Conservation (phyloP, 495 filamentous ascomycete species). For the Penicillium robsamsonii region DNA sequence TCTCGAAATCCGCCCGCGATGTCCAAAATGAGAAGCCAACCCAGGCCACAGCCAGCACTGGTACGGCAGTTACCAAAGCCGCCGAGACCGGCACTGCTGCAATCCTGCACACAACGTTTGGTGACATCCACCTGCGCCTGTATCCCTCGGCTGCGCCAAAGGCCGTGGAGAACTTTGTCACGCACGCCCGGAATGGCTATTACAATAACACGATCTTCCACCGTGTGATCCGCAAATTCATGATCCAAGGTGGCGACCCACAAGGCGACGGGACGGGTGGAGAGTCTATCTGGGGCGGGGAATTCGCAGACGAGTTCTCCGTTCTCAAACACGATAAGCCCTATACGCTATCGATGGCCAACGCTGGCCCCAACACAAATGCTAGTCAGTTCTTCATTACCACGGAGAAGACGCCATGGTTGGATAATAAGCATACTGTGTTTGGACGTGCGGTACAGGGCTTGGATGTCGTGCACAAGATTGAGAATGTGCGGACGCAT, state of each 20-base stretch:
- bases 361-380: constrained; percentile 81
- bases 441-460: constrained; percentile 90
- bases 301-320: constrained; percentile 95
- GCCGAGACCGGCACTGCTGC: constrained; percentile 73
- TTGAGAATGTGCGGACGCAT: constrained; percentile 86
- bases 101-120: constrained; percentile 87
- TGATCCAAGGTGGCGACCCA: constrained; percentile 93
- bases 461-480: constrained; percentile 92
- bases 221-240: constrained; percentile 95
- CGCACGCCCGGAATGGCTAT: constrained; percentile 82
- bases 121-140: constrained; percentile 91
- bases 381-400: constrained; percentile 97
- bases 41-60: constrained; percentile 31
- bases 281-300: constrained; percentile 93
- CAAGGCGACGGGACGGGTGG: constrained; percentile 93
- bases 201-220: constrained; percentile 99
- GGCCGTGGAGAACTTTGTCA: constrained; percentile 98
- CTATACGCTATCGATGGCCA: constrained; percentile 96
- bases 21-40: constrained; percentile 92
- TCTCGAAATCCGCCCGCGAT: constrained; percentile 83
- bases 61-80: constrained; percentile 54
- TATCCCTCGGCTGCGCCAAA: constrained; percentile 92
- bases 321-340: constrained; percentile 90
- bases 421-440: constrained; percentile 94
- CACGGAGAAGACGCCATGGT: constrained; percentile 93